Percentiles rank a stretch among this genome's conserved stretches.
phyloP scores from a whole-genome alignment of 306 rosid genomes.

The Sicyos baderoa region DNA sequence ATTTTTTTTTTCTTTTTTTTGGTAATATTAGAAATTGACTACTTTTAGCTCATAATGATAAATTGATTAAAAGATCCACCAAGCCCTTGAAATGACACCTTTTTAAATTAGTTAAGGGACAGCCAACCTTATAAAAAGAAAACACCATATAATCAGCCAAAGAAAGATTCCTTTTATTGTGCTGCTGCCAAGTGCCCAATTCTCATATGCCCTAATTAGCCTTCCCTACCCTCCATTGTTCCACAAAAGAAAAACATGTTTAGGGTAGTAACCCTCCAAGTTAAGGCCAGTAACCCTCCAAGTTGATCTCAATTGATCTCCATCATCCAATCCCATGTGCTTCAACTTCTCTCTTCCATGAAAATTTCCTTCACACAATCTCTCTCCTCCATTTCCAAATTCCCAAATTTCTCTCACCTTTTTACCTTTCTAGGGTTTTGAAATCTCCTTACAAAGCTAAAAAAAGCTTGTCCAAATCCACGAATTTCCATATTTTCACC shows the following conservation, averaged over 20 bases:
- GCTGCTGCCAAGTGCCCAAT: background rate
- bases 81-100: background rate
- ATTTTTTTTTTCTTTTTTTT: too few species aligned
- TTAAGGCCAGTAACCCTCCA: background rate
- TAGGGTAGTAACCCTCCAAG: background rate
- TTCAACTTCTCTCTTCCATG: slow-evolving; percentile 16
- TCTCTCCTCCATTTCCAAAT: slow-evolving; percentile 23
- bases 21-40: background rate
- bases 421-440: slow-evolving; percentile 68
- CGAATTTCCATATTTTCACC: slow-evolving; percentile 27
- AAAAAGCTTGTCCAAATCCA: slow-evolving; percentile 47
- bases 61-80: background rate
- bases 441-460: slow-evolving; percentile 36
- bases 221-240: background rate
- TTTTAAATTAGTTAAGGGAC: background rate
- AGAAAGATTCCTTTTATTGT: background rate
- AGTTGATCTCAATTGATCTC: background rate
- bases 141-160: background rate
- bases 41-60: background rate
- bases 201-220: background rate
- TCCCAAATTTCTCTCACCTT: slow-evolving; percentile 24
- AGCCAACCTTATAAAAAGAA: background rate
- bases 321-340: slow-evolving; percentile 17
- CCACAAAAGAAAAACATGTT: background rate
- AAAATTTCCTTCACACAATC: background rate